Percentiles rank a stretch among this genome's conserved stretches.
phyloP scores from a whole-genome alignment of 768 basidiomycete species.

The Pulveroboletus frians region DNA sequence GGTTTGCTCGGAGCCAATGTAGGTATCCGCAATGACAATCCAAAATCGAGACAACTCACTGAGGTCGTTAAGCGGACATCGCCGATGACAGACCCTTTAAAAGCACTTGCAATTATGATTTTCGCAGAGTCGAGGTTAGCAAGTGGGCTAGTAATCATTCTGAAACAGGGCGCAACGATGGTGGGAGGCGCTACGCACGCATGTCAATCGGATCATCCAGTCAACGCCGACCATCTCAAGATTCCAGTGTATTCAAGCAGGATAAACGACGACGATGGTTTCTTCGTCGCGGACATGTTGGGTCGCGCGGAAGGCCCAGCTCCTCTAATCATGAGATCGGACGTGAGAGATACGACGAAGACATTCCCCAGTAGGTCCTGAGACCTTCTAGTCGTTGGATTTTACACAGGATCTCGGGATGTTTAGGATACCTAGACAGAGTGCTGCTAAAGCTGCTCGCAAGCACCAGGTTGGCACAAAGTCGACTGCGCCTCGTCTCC shows the following conservation, averaged over 20 bases:
- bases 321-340: neutral
- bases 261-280: constrained; percentile 15
- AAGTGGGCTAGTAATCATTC: constrained; percentile 3
- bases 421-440: constrained; percentile 11
- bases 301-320: neutral
- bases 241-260: neutral
- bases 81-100: constrained; percentile 4
- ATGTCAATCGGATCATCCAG: constrained; percentile 17
- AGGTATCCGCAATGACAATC: neutral
- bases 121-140: neutral
- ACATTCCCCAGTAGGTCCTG: constrained; percentile 8
- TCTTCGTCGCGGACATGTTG: constrained; percentile 8
- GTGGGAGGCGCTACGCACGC: constrained; percentile 11
- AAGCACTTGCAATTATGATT: neutral
- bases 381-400: too few species aligned
- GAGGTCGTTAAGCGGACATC: constrained; percentile 10
- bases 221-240: constrained; percentile 1
- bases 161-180: constrained; percentile 3
- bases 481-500: neutral
- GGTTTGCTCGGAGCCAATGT: constrained; percentile 9
- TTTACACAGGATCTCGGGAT: neutral
- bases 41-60: neutral
- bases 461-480: constrained; percentile 13
- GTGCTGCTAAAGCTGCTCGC: constrained; percentile 13
- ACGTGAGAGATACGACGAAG: constrained; percentile 1